Base-by-base conservation (phyloP, 306 rosid species). In the Pyrus pyrifolia region DNA sequence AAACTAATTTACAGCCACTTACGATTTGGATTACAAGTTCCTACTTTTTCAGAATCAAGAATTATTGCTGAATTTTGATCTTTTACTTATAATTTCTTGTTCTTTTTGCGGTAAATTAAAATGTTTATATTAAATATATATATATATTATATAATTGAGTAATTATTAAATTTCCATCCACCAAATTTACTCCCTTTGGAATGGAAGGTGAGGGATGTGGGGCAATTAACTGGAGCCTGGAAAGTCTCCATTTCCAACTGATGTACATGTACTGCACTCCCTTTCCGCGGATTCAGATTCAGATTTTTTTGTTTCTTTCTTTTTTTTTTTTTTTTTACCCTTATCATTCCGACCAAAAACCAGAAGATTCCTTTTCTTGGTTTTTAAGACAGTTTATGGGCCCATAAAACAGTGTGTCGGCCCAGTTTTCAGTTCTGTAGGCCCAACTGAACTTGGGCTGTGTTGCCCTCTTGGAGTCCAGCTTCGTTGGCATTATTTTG, bases 181-280 rank as follows among this genome's bases (percentile, higher is more conserved):
- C 78, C 78, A 61, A 35, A 42, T 45, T 29, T 29, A 42, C 58
- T 61, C 23, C 44, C 15, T 23, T 73, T 27, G 78, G 70, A 74
- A 74, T 62, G 78, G 78, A 74, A 25, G 70, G 84, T 85, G 88
- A n/a, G 83, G 58, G 64, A 33, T 29, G 74, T 64, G 70, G 70
- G 70, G 70, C 15, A 0, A 8, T 66, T 19, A 19, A 49, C 10
- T 35, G 46, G 70, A 35, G 51, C 42, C 68, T 64, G 25, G 44
- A 31, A 3, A 0, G 70, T 66, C 70, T n/a, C 0, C 6, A 45
- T 51, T 71, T 67, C 61, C 15, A 69, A 81, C 91, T 78, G 85
- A 80, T 89, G 86, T 59, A 15, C 27, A 80, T 89, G 86, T 59
- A 15, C 42, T 22, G 46, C 42, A 27, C 27, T 52, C 67, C 66